phyloP scores from a whole-genome alignment of 2,329 filamentous ascomycete genomes.

The Macrophomina pseudophaseolina region DNA sequence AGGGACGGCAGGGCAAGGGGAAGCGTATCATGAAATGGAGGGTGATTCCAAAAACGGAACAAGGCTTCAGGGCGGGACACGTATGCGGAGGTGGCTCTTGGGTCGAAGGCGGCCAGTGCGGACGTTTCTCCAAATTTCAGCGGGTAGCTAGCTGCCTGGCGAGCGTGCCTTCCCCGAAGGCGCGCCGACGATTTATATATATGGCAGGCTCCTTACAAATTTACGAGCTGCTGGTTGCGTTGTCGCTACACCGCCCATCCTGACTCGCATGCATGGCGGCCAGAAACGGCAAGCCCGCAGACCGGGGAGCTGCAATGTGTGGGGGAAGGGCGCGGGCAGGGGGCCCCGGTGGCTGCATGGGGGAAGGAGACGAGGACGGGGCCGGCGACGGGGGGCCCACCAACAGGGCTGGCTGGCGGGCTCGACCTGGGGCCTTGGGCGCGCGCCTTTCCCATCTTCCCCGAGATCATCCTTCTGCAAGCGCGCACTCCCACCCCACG shows the following conservation, averaged over 20 bases:
- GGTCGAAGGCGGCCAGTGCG: neutral
- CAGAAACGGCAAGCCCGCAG: slow-evolving; percentile 15
- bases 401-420: neutral
- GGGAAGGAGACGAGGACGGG: neutral
- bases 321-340: neutral
- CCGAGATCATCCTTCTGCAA: slow-evolving; percentile 24
- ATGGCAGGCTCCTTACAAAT: neutral
- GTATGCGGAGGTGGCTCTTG: slow-evolving; percentile 18
- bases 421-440: neutral
- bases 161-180: slow-evolving; percentile 11
- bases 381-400: neutral
- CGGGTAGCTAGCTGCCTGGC: neutral
- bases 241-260: slow-evolving; percentile 17
- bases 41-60: slow-evolving; percentile 2
- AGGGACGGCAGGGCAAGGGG: neutral
- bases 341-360: neutral
- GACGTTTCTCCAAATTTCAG: slow-evolving; percentile 17
- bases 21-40: slow-evolving; percentile 1
- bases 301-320: neutral
- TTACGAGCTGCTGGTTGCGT: neutral
- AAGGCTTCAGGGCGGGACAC: slow-evolving; percentile 9
- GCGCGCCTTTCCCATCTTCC: slow-evolving; percentile 9
- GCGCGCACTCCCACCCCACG: slow-evolving; percentile 7
- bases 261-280: slow-evolving; percentile 14
- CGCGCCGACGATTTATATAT: slow-evolving; percentile 20